Evolutionary conservation across 345 rosid genomes (phyloP).

Genomic region (Leavenworthia alabamica): DNA sequence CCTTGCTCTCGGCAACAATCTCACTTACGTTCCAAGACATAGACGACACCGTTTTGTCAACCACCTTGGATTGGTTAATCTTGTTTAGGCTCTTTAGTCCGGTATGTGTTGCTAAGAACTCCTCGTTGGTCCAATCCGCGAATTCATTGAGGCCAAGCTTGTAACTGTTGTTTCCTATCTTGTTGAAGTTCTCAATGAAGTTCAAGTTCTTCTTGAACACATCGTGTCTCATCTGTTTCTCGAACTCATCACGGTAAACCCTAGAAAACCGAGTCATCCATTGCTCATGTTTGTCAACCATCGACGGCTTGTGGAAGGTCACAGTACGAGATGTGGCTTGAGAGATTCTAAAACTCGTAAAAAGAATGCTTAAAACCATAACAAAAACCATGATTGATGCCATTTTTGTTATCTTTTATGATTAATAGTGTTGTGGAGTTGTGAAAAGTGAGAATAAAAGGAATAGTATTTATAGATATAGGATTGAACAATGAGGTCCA

Average conservation of each 20-base stretch:
- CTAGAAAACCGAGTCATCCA: constrained; percentile 33
- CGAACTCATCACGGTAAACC: constrained; percentile 21
- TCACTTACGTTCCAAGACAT: constrained; percentile 21
- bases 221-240: constrained; percentile 32
- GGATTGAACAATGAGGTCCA: constrained; percentile 9
- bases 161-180: constrained; percentile 21
- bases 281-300: constrained; percentile 27
- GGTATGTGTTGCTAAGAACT: constrained; percentile 34
- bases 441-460: constrained; percentile 1
- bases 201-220: constrained; percentile 38
- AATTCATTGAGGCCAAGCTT: constrained; percentile 38
- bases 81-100: constrained; percentile 18
- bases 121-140: constrained; percentile 42
- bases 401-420: constrained; percentile 15
- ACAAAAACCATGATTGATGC: constrained; percentile 6
- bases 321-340: constrained; percentile 24
- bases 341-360: constrained; percentile 11
- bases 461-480: constrained; percentile 24
- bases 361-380: constrained; percentile 7
- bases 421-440: constrained; percentile 6
- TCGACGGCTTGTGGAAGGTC: not conserved
- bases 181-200: constrained; percentile 36
- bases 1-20: constrained; percentile 22
- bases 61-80: constrained; percentile 4
- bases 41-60: not conserved